phyloP scores from a whole-genome alignment of 441 rosid genomes.

The Adansonia gregorii region DNA sequence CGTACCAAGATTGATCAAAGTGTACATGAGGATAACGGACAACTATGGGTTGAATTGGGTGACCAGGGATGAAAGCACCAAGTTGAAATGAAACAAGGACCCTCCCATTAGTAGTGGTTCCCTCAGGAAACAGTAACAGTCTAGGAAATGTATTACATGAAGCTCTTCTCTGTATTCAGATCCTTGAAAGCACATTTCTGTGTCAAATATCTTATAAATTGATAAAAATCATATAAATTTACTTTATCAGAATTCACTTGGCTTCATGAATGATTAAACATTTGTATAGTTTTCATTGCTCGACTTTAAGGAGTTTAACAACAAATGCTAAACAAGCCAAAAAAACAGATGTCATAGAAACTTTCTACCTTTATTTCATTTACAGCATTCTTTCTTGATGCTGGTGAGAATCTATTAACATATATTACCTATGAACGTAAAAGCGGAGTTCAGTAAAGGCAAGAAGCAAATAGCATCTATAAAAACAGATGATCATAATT shows the following conservation, averaged over 20 bases:
- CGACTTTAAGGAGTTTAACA: not conserved
- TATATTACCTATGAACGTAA: conserved; percentile 72
- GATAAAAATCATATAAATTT: conserved; percentile 49
- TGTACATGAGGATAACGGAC: conserved; percentile 96
- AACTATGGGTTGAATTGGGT: conserved; percentile 81
- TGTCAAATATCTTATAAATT: conserved; percentile 87
- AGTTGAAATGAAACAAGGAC: conserved; percentile 88
- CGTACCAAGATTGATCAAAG: conserved; percentile 98
- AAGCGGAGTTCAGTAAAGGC: not conserved
- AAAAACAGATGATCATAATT: conserved; percentile 11
- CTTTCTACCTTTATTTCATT: conserved; percentile 90
- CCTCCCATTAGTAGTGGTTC: conserved; percentile 93
- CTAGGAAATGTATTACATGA: conserved; percentile 78
- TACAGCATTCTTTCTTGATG: conserved; percentile 91
- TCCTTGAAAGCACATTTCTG: conserved; percentile 89
- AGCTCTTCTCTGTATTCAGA: conserved; percentile 98
- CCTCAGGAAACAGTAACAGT: conserved; percentile 92
- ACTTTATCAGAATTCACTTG: conserved; percentile 26
- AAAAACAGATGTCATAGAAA: conserved; percentile 35
- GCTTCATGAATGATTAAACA: not conserved
- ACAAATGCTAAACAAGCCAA: not conserved
- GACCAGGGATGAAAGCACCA: conserved; percentile 92
- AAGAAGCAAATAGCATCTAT: conserved; percentile 6
- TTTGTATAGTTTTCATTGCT: not conserved
- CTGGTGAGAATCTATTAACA: conserved; percentile 80